Conservation (phyloP, 352 stramenopile genomes). For the Pythium rhizo-oryzae region DNA sequence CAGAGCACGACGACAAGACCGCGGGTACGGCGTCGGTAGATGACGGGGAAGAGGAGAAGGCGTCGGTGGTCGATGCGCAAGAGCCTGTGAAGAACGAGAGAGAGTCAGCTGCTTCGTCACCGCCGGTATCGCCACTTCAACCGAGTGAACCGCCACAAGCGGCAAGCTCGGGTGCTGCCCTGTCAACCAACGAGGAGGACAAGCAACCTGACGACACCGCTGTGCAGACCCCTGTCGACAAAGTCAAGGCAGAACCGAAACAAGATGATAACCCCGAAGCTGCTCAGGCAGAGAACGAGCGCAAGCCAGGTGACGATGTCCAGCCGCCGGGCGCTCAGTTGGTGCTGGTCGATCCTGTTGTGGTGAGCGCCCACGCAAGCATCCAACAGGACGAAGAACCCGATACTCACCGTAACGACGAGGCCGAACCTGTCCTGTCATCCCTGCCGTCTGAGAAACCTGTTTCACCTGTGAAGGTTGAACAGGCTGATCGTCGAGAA, state of each 20-base stretch:
- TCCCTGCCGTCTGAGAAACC: background rate
- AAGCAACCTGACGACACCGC: no score
- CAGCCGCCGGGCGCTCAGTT: background rate
- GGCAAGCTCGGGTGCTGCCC: no score
- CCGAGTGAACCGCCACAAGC: background rate
- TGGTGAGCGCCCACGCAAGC: background rate
- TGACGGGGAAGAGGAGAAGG: slow-evolving; percentile 10
- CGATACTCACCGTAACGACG: background rate
- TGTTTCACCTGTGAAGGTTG: background rate
- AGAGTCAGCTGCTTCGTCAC: background rate
- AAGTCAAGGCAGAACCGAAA: background rate
- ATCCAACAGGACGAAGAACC: no score
- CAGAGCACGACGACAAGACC: background rate
- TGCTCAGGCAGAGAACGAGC: background rate
- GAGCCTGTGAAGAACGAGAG: slow-evolving; percentile 8
- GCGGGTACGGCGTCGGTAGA: slow-evolving; percentile 8
- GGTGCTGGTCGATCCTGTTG: background rate
- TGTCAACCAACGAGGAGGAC: no score
- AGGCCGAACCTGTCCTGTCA: background rate
- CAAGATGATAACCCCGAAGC: background rate
- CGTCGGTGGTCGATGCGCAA: background rate
- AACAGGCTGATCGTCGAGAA: background rate
- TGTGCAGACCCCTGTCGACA: background rate
- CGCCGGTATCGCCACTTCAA: background rate
- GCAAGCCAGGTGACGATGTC: background rate